A percentile compares a stretch with the other conserved stretches of the same genome.
Conservation (phyloP, 2,329 filamentous ascomycete genomes). For the Sarocladiaceae sp. region DNA sequence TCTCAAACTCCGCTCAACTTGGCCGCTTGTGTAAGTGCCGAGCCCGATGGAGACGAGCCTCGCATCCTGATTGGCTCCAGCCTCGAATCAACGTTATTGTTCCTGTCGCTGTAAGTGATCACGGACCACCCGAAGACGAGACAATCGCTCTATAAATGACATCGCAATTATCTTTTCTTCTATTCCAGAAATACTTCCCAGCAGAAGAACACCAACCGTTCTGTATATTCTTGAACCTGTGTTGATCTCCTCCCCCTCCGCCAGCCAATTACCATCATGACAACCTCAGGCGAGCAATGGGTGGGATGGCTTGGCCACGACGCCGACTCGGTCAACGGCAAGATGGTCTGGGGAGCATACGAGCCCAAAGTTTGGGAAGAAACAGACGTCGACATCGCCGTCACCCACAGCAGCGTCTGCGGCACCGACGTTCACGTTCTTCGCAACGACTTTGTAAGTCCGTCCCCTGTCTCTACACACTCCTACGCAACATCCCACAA, state of each 20-base stretch:
- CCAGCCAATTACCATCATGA: background rate
- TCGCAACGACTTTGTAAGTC: slow-evolving; percentile 44
- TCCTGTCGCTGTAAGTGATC: background rate
- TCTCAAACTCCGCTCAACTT: background rate
- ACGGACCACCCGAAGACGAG: too few species aligned
- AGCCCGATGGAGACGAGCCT: background rate
- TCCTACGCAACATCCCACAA: background rate
- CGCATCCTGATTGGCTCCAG: background rate
- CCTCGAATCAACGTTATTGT: background rate
- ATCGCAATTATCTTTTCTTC: too few species aligned
- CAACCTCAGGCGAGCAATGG: slow-evolving; percentile 24
- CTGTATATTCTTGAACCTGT: background rate
- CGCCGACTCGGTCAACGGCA: slow-evolving; percentile 35
- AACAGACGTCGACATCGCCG: slow-evolving; percentile 57
- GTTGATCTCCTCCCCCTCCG: background rate
- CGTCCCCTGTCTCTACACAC: background rate
- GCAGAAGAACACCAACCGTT: too few species aligned
- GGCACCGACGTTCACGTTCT: slow-evolving; percentile 56
- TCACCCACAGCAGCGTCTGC: slow-evolving; percentile 62
- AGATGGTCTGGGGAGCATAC: slow-evolving; percentile 50
- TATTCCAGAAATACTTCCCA: too few species aligned
- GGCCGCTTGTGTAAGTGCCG: background rate
- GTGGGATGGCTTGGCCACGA: slow-evolving; percentile 42
- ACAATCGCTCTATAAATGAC: too few species aligned
- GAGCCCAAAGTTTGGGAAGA: slow-evolving; percentile 62